Conservation (phyloP, 345 rosid species). For the Litchi chinensis region DNA sequence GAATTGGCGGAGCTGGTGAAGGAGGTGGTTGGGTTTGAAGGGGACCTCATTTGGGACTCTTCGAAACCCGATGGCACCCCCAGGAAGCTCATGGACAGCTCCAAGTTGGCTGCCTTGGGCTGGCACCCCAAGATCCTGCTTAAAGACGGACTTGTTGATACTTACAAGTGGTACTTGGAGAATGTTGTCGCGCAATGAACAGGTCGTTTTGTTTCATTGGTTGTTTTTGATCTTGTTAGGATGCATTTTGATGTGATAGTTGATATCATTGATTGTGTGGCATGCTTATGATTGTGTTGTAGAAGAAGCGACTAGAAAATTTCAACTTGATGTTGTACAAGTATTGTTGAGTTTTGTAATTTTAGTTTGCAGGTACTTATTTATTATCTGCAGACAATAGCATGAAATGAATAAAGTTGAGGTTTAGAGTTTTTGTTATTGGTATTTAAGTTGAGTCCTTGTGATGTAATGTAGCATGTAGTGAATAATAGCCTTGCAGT, state of each 20-base stretch:
- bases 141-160: slow-evolving; percentile 76
- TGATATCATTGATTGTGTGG: not conserved
- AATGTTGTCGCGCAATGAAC: slow-evolving; percentile 53
- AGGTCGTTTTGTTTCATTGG: not conserved
- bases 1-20: slow-evolving; percentile 90
- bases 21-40: slow-evolving; percentile 86
- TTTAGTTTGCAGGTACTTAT: not conserved
- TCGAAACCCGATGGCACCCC: slow-evolving; percentile 94
- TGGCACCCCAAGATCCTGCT: slow-evolving; percentile 77
- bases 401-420: not conserved
- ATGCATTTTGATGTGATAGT: not conserved
- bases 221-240: not conserved
- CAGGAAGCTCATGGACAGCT: slow-evolving; percentile 93
- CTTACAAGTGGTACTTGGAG: slow-evolving; percentile 88
- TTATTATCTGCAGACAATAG: not conserved
- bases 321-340: not conserved
- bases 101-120: slow-evolving; percentile 74
- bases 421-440: too few species aligned
- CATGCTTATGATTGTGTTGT: not conserved
- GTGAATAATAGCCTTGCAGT: too few species aligned
- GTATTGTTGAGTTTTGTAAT: not conserved
- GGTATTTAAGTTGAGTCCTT: not conserved
- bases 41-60: slow-evolving; percentile 83
- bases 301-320: not conserved
- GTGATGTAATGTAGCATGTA: not conserved